Evolutionary conservation across 108 stramenopile genomes (phyloP), one percentile per base, ranked within the genome.

Genomic region (Conticribra weissflogii): DNA sequence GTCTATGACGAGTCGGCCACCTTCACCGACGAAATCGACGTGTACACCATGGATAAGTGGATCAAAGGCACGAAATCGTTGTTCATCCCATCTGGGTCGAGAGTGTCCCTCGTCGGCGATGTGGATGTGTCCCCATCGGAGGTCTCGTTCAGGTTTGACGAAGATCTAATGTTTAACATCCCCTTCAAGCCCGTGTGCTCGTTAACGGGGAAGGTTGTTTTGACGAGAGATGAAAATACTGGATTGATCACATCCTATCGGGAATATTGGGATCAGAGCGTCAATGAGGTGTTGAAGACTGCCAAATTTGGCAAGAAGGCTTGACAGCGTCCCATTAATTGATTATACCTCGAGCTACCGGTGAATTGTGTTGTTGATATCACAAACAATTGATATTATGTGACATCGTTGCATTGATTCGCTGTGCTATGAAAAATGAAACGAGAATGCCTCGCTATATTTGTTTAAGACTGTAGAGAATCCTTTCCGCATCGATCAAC

Each of bases 1-100:
- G 60, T 96, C 23, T 96, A 96, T 64, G 88, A 86, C 25, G 90
- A 93, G 71, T 79, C 82, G 2, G 85, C 87, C 14, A 86, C 78
- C 12, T 96, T 96, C 63, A 90, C 86, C 0, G 94, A 96, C 66
- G 94, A 96, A 73, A 96, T 96, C 60, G 94, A 96, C 68, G 87
- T 86, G 0, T 96, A 96, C 71, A 60, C 73, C 28, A 62, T 94
- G 77, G 86, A 91, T 52, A 76, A 91, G 58, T 94, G 93, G 90
- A 86, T 96, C 29, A 77, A 74, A 46, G 94, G 94, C 1, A 96
- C 94, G 2, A 68, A 85, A 64, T 74, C 81, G 50, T 73, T 96
- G 8, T 96, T 96, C 75, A 88, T 91, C 5, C 62, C 80, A 15
- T 74, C 79, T n/a, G 83, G 83, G 24, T 89, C 86, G 0, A 34